Conservation (phyloP, 495 filamentous ascomycete species). For the Alectoria sarmentosa region DNA sequence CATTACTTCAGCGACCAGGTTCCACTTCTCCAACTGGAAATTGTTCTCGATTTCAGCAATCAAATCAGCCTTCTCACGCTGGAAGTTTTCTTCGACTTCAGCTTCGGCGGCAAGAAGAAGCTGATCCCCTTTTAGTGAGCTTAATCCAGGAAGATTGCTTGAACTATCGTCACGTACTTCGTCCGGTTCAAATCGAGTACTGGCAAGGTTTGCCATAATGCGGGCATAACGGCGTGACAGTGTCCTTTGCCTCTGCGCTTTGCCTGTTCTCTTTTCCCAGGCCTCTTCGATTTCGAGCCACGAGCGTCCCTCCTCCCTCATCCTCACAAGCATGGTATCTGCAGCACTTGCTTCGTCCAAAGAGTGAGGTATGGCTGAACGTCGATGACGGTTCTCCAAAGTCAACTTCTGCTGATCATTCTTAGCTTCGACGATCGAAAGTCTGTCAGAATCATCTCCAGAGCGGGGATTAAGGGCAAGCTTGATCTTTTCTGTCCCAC, state of each 20-base stretch:
- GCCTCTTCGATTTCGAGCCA: not conserved
- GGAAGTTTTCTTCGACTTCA: not conserved
- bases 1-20: constrained; percentile 12
- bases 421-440: not conserved
- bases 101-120: not conserved
- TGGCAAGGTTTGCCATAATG: not conserved
- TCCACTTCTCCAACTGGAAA: constrained; percentile 10
- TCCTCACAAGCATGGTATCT: not conserved
- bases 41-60: constrained; percentile 12
- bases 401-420: not conserved
- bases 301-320: not conserved
- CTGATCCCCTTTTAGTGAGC: not conserved
- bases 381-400: not conserved
- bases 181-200: not conserved
- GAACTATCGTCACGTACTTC: not conserved
- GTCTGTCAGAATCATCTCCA: not conserved
- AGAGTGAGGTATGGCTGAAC: not conserved
- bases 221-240: not conserved
- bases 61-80: not conserved
- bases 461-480: not conserved
- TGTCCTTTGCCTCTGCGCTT: not conserved
- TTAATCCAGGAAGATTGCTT: not conserved
- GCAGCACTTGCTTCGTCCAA: not conserved
- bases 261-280: not conserved
- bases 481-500: not conserved